Evolutionary conservation across 108 stramenopile genomes (phyloP).

Genomic region (Aurantiochytrium sp.): DNA sequence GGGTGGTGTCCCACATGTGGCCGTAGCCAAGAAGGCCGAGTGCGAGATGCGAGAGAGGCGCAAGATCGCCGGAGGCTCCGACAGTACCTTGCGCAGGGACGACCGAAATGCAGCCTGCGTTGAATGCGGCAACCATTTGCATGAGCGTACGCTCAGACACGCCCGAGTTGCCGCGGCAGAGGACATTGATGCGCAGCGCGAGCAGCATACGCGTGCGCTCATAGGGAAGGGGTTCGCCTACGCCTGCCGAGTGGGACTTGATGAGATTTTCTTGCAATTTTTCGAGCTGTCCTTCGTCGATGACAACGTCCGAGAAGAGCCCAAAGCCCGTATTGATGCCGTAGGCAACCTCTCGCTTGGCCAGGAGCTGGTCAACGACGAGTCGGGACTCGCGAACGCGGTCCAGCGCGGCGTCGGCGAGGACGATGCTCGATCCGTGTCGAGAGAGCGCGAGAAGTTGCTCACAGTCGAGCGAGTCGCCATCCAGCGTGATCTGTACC

Average conservation of each 20-base stretch:
- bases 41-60: conserved; percentile 27
- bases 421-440: neutral
- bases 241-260: conserved; percentile 24
- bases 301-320: conserved; percentile 17
- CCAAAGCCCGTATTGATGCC: conserved; percentile 41
- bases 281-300: neutral
- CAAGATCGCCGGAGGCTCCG: conserved; percentile 29
- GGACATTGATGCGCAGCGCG: conserved; percentile 28
- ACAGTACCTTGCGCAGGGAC: conserved; percentile 31
- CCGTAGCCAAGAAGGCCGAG: conserved; percentile 15
- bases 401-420: neutral
- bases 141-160: neutral
- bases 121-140: conserved; percentile 25
- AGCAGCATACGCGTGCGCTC: conserved; percentile 22
- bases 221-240: conserved; percentile 22
- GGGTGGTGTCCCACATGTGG: neutral
- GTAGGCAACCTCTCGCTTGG: conserved; percentile 18
- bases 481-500: neutral
- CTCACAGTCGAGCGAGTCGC: neutral
- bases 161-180: conserved; percentile 23
- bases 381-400: neutral
- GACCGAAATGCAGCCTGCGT: conserved; percentile 18
- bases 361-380: conserved; percentile 26
- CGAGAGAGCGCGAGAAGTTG: neutral
- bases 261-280: conserved; percentile 28